Percentiles rank a stretch among this genome's conserved stretches.
Conservation (phyloP, 78 protist species). For the Dictyostelium firmibasis region DNA sequence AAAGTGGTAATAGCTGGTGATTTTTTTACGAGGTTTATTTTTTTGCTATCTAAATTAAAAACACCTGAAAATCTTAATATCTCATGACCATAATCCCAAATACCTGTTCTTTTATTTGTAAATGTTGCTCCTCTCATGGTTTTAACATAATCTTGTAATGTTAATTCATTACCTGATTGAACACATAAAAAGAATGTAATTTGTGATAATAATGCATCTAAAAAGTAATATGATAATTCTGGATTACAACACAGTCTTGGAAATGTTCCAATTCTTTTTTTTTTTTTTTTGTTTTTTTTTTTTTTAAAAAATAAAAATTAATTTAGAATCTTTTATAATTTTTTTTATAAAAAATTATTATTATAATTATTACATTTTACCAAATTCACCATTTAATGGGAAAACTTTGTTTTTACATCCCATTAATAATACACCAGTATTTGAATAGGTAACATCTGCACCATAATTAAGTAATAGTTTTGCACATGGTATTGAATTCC, state of each 20-base stretch:
- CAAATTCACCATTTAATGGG: background rate
- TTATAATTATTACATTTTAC: background rate
- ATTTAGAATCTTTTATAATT: background rate
- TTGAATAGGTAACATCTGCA: constrained; percentile 41
- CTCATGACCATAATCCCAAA: constrained; percentile 30
- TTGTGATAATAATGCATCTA: constrained; percentile 29
- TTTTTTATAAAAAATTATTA: too few species aligned
- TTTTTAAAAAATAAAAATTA: background rate
- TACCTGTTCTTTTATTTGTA: constrained; percentile 20
- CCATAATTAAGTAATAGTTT: constrained; percentile 37
- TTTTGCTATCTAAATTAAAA: background rate
- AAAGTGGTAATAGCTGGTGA: too few species aligned
- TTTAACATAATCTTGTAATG: background rate
- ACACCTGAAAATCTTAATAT: constrained; percentile 6
- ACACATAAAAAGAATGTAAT: constrained; percentile 18
- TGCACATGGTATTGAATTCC: background rate
- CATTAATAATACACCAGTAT: constrained; percentile 27
- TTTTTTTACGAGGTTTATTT: background rate
- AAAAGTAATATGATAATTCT: constrained; percentile 7
- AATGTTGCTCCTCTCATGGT: constrained; percentile 17
- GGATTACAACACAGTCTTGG: background rate
- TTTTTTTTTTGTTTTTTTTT: background rate
- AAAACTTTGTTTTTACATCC: background rate
- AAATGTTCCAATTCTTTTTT: background rate
- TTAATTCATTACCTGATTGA: constrained; percentile 10